Evolutionary conservation across 1,284 basidiomycete genomes (phyloP).

Genomic region (Fomes fomentarius): DNA sequence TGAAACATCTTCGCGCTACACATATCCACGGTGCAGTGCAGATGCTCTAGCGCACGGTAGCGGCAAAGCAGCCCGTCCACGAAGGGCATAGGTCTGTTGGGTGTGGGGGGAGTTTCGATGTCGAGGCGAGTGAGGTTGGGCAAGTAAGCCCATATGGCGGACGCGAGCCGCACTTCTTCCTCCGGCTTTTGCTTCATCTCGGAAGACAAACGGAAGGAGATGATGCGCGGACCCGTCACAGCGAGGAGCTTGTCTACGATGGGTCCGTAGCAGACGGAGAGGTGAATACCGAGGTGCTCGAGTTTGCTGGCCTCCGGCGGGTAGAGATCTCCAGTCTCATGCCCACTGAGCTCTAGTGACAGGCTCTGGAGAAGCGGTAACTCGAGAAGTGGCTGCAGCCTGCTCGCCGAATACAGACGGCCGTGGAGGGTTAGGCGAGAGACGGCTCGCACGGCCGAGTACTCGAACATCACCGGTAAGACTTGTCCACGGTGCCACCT

Average conservation of each 20-base stretch:
- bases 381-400: slow-evolving; percentile 12
- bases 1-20: slow-evolving; percentile 2
- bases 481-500: slow-evolving; percentile 10
- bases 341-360: slow-evolving; percentile 10
- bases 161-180: neutral
- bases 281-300: neutral
- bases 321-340: slow-evolving; percentile 5
- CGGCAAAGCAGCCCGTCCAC: slow-evolving; percentile 1
- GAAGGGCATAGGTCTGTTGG: neutral
- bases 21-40: slow-evolving; percentile 1
- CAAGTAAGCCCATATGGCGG: slow-evolving; percentile 1
- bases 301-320: neutral
- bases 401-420: slow-evolving; percentile 1
- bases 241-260: slow-evolving; percentile 6
- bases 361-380: slow-evolving; percentile 5
- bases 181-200: slow-evolving; percentile 3
- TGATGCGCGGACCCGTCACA: slow-evolving; percentile 2
- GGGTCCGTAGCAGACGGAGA: slow-evolving; percentile 1
- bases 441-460: slow-evolving; percentile 4
- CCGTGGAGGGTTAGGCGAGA: slow-evolving; percentile 7
- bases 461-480: neutral
- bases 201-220: slow-evolving; percentile 2
- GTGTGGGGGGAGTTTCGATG: neutral
- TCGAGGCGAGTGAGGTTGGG: slow-evolving; percentile 6
- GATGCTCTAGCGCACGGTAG: slow-evolving; percentile 5